Evolutionary conservation across 2,329 filamentous ascomycete species (phyloP).

Genomic region (Paracoccidioides brasiliensis): DNA sequence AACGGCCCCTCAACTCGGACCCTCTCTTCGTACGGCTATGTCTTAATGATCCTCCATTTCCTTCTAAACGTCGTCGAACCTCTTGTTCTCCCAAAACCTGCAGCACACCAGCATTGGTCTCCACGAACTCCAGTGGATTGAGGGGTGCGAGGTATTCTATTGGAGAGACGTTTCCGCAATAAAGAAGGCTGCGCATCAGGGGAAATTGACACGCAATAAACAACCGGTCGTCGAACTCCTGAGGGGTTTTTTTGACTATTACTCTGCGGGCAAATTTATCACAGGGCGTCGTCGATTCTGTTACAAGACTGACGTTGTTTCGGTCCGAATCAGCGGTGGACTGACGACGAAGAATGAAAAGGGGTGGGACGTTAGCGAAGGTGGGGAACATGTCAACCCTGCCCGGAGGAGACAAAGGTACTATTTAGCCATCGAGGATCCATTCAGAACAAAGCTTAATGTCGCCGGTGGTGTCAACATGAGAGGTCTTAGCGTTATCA

Average conservation of each 20-base stretch:
- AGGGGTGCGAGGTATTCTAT: slow-evolving; percentile 61
- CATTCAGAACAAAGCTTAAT: slow-evolving; percentile 79
- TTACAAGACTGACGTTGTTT: slow-evolving; percentile 70
- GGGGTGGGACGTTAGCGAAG: slow-evolving; percentile 64
- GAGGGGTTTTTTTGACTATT: slow-evolving; percentile 81
- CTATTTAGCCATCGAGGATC: slow-evolving; percentile 82
- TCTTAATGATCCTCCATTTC: slow-evolving; percentile 84
- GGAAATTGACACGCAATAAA: slow-evolving; percentile 52
- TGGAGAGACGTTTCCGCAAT: slow-evolving; percentile 66
- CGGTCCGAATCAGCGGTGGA: slow-evolving; percentile 61
- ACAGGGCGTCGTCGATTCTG: slow-evolving; percentile 41
- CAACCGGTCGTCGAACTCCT: slow-evolving; percentile 60
- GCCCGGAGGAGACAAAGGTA: slow-evolving; percentile 69
- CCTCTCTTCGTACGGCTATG: slow-evolving; percentile 79
- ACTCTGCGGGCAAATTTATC: slow-evolving; percentile 41
- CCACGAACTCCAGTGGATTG: slow-evolving; percentile 33
- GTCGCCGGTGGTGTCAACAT: slow-evolving; percentile 78
- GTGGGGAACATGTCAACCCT: slow-evolving; percentile 27
- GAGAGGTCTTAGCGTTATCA: slow-evolving; percentile 65
- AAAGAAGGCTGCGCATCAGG: slow-evolving; percentile 41
- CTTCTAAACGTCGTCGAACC: slow-evolving; percentile 69
- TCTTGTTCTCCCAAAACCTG: slow-evolving; percentile 76
- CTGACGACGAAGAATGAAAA: slow-evolving; percentile 62
- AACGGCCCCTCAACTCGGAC: slow-evolving; percentile 74
- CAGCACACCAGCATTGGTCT: slow-evolving; percentile 28